These are phyloP conservation scores for Penicillium bialowiezense DNA, from an alignment of 495 filamentous ascomycete genomes.

Conservation along the genomic window DNA sequence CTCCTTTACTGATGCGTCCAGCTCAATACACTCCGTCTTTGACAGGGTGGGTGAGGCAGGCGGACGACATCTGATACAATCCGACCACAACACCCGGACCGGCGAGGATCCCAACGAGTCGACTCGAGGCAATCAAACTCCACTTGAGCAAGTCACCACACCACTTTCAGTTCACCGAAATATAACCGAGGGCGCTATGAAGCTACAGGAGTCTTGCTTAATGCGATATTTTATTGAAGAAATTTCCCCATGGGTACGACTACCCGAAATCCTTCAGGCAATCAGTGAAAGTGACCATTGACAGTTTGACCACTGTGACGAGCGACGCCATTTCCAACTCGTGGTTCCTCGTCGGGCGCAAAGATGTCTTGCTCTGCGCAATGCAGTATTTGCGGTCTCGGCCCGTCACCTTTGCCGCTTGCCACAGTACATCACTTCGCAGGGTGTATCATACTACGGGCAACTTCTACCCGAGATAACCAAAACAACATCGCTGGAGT, in stretches of 20 bases:
- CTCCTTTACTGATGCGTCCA: neutral
- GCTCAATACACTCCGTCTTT: neutral
- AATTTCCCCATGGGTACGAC: slow-evolving; percentile 26
- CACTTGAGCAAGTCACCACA: neutral
- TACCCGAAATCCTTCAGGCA: neutral
- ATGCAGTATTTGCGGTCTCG: slow-evolving; percentile 26
- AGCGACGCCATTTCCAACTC: slow-evolving; percentile 20
- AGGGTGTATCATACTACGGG: slow-evolving; percentile 17
- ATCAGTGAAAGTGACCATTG: neutral
- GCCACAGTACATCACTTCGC: slow-evolving; percentile 20
- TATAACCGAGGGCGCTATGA: neutral
- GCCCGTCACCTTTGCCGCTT: slow-evolving; percentile 20
- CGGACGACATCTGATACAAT: neutral
- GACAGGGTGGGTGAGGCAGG: neutral
- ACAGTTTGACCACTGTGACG: slow-evolving; percentile 31
- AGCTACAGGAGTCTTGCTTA: slow-evolving; percentile 22
- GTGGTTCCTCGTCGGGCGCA: slow-evolving; percentile 21
- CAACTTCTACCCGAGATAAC: slow-evolving; percentile 16
- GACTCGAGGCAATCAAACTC: neutral
- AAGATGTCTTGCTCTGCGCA: slow-evolving; percentile 16
- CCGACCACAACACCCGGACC: neutral
- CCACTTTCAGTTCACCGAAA: neutral
- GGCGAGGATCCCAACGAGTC: neutral
- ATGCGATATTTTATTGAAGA: slow-evolving; percentile 29
- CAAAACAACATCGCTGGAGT: slow-evolving; percentile 22